Conservation (phyloP, 2,329 filamentous ascomycete species). For the Phaeosphaeriaceae sp. region DNA sequence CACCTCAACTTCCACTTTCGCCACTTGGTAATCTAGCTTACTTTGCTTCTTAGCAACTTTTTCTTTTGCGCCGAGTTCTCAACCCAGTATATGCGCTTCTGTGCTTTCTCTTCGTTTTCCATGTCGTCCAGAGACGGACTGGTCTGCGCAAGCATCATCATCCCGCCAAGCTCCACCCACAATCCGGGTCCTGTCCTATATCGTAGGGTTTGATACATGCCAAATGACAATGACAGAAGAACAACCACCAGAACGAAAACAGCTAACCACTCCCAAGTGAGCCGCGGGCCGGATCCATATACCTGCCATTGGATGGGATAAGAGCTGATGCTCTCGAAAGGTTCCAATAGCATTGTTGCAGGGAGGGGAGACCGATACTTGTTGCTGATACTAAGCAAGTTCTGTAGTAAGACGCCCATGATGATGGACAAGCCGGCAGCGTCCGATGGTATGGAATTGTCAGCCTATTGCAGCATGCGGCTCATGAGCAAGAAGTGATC, state of each 20-base stretch:
- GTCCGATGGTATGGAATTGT: slow-evolving; percentile 1
- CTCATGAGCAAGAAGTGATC: slow-evolving; percentile 3
- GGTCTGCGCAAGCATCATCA: neutral
- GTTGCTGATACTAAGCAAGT: slow-evolving; percentile 7
- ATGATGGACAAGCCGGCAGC: slow-evolving; percentile 6
- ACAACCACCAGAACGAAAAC: slow-evolving; percentile 2
- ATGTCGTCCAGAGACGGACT: neutral
- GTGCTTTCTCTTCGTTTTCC: neutral
- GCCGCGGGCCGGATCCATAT: slow-evolving; percentile 6
- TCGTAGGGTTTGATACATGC: neutral
- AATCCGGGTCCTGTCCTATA: neutral
- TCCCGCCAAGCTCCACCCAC: neutral
- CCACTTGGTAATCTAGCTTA: too few species aligned
- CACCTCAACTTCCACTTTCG: too few species aligned
- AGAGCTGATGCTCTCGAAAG: neutral
- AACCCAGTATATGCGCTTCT: neutral
- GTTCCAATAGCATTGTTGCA: neutral
- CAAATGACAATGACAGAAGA: neutral
- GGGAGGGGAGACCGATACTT: slow-evolving; percentile 7
- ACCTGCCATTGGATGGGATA: slow-evolving; percentile 15
- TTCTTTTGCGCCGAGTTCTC: too few species aligned
- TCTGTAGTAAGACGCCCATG: slow-evolving; percentile 2
- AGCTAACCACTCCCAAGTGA: slow-evolving; percentile 6
- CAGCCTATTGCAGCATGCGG: neutral
- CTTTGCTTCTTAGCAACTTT: too few species aligned